Evolutionary conservation across 352 stramenopile species (phyloP), one percentile per base, ranked within the genome.

Genomic region (Achlya hypogyna): DNA sequence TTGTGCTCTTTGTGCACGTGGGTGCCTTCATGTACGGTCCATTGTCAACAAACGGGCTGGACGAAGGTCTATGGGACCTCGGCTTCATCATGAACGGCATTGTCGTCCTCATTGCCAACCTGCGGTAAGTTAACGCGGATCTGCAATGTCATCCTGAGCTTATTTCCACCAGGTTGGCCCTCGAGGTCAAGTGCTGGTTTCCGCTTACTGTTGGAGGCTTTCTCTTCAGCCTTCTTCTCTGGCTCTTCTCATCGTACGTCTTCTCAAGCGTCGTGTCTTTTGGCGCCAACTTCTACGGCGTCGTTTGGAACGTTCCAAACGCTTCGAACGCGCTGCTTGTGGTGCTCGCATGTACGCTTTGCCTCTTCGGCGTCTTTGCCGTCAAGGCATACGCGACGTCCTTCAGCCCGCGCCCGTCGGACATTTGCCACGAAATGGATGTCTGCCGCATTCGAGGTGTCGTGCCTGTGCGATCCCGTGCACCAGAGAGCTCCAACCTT

Each of bases 61-160:
- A 89, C 71, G 84, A 87, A 60, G 82, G 88, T 18, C 63, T 88
- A 12, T 86, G 80, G 79, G 76, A 81, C 10, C 73, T 89, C 29
- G 78, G 82, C 0, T 72, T 89, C 29, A 73, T 78, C 0, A 83
- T 90, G 65, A 88, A 89, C 67, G 79, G 82, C 42, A 74, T 70
- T 0, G 79, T 88, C 25, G 81, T 88, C 12, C 65, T 88, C 5
- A 73, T 89, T 9, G 79, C 78, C 1, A 88, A 78, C 35, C 62
- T 70, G 25, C 74, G 79, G 9, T 56, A 56, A 12, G 38, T 45
- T 1, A 6, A 6, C 6, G 34, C 34, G 34, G 14, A 42, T 16
- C 38, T 18, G 14, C 8, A 10, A 56, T 27, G 2, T 12, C 8
- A 34, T 56, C 49, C 2, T 35, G 12, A 56, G 25, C 1, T 56